These are phyloP conservation scores for Trichoderma sp. DNA, from an alignment of 2,329 filamentous ascomycete genomes.

Conservation along the genomic window DNA sequence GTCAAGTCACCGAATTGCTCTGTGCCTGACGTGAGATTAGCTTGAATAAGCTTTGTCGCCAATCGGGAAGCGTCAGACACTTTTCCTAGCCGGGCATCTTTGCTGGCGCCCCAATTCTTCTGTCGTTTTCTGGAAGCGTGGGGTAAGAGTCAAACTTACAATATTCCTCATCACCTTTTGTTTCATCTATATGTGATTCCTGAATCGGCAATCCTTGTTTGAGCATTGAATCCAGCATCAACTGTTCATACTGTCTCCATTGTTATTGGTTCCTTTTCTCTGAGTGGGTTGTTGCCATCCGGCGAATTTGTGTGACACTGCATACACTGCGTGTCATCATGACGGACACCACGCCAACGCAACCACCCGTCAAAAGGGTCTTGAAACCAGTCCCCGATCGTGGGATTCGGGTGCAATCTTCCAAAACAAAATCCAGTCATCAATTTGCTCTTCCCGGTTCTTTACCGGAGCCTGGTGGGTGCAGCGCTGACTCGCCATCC, in stretches of 20 bases:
- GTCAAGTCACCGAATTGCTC: not conserved
- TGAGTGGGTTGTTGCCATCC: not conserved
- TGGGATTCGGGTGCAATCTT: slow-evolving; percentile 29
- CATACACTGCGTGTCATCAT: not conserved
- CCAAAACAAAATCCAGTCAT: slow-evolving; percentile 32
- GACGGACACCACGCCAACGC: slow-evolving; percentile 6
- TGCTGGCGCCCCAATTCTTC: not conserved
- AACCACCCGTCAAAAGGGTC: slow-evolving; percentile 26
- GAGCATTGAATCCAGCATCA: not conserved
- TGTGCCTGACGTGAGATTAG: not conserved
- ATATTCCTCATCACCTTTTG: not conserved
- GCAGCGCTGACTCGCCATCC: not conserved
- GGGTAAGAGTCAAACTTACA: not conserved
- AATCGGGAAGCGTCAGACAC: slow-evolving; percentile 3
- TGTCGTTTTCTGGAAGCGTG: not conserved
- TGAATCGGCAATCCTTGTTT: not conserved
- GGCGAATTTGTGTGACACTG: not conserved
- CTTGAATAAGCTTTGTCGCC: slow-evolving; percentile 2
- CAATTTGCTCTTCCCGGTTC: slow-evolving; percentile 34
- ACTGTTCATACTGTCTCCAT: not conserved
- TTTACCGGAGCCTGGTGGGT: slow-evolving; percentile 32
- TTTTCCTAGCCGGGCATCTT: not conserved
- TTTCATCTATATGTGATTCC: not conserved
- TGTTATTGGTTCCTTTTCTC: not conserved
- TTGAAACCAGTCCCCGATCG: slow-evolving; percentile 32